Percentiles rank a stretch among this genome's conserved stretches.
Conservation (phyloP, 805 yeast species). For the Candida khao-thaluensis region DNA sequence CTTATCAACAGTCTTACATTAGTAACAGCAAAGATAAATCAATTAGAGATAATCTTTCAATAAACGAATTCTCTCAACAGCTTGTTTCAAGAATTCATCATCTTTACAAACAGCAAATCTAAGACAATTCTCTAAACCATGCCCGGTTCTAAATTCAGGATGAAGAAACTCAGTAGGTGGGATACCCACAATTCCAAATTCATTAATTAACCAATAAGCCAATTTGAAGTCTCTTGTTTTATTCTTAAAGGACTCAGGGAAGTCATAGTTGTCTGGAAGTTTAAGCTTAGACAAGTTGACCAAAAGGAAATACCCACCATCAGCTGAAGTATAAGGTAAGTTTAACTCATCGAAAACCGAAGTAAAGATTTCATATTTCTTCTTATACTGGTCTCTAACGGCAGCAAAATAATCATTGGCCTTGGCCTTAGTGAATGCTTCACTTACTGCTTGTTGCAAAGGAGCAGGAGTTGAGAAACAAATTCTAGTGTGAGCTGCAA, state of each 20-base stretch:
- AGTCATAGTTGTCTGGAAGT: slow-evolving; percentile 69
- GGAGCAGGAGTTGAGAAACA: slow-evolving; percentile 92
- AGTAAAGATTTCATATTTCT: slow-evolving; percentile 73
- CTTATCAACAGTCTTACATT: too few relatives aligned
- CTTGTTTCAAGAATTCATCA: slow-evolving; percentile 74
- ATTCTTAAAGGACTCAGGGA: slow-evolving; percentile 67
- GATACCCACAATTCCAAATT: slow-evolving; percentile 91
- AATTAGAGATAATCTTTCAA: slow-evolving; percentile 57
- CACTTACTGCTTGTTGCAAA: slow-evolving; percentile 86
- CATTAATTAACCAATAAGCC: slow-evolving; percentile 91
- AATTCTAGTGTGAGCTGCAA: slow-evolving; percentile 91
- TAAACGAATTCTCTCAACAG: slow-evolving; percentile 70
- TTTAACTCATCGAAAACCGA: slow-evolving; percentile 81
- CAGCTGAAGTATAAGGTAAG: slow-evolving; percentile 85
- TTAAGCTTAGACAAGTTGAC: slow-evolving; percentile 84
- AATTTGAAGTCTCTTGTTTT: slow-evolving; percentile 80
- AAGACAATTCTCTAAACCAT: slow-evolving; percentile 76
- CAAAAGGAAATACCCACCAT: slow-evolving; percentile 90
- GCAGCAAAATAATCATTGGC: slow-evolving; percentile 63
- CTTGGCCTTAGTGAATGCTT: slow-evolving; percentile 64
- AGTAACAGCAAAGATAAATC: too few relatives aligned
- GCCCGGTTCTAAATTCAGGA: slow-evolving; percentile 56
- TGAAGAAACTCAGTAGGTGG: slow-evolving; percentile 96
- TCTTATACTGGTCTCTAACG: slow-evolving; percentile 65
- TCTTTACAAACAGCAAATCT: slow-evolving; percentile 97